A percentile compares a stretch with the other conserved stretches of the same genome.
Evolutionary conservation across 768 basidiomycete species (phyloP).

Genomic region (Coprinellus micaceus): DNA sequence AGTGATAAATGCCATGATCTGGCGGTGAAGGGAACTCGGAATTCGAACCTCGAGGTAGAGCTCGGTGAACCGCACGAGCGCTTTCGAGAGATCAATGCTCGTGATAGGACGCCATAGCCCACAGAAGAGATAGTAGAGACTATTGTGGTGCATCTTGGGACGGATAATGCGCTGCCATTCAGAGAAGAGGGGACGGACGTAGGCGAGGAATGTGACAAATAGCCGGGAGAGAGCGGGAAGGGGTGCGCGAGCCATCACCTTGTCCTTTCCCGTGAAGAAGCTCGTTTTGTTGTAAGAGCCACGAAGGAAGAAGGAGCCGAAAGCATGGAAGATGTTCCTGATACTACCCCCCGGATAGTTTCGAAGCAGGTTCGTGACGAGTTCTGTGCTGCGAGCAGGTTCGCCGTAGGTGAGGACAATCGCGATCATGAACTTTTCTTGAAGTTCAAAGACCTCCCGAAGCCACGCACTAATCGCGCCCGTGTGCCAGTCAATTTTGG

Average conservation of each 20-base stretch:
- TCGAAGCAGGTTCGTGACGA: conserved; percentile 12
- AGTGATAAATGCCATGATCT: conserved; percentile 10
- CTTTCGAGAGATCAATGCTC: neutral
- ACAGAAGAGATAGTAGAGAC: neutral
- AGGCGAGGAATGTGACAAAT: neutral
- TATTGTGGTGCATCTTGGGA: conserved; percentile 3
- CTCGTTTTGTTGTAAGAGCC: conserved; percentile 9
- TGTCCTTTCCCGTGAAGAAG: conserved; percentile 1
- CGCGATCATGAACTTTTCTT: conserved; percentile 8
- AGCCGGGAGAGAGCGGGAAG: neutral
- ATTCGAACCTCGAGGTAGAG: neutral
- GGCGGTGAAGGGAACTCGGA: neutral
- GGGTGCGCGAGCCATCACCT: conserved; percentile 1
- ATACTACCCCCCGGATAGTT: conserved; percentile 17
- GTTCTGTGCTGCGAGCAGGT: conserved; percentile 15
- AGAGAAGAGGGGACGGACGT: neutral
- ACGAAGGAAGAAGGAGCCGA: neutral
- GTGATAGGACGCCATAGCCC: neutral
- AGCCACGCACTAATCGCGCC: neutral
- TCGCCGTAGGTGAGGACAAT: conserved; percentile 12
- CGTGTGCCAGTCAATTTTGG: neutral
- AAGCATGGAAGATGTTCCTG: conserved; percentile 12
- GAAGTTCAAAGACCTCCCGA: conserved; percentile 4
- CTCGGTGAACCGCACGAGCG: neutral
- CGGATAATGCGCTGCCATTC: neutral